Evolutionary conservation across 2,329 filamentous ascomycete species (phyloP), one percentile per base, ranked within the genome.

Genomic region (Pseudocercospora fuligena): DNA sequence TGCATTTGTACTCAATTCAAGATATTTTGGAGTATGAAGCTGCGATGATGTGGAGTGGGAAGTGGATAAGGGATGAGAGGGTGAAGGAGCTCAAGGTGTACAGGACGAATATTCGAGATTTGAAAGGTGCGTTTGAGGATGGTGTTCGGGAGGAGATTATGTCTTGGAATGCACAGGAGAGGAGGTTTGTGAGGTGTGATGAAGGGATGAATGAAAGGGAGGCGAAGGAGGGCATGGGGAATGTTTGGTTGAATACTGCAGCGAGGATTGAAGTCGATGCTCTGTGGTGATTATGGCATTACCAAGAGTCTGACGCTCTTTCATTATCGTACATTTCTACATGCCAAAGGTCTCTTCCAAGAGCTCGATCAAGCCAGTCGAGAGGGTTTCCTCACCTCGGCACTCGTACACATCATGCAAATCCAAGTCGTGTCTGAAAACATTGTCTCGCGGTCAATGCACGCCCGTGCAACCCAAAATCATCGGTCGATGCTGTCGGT

Each of bases 1-100:
- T 67, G 2, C 36, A 67, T 59, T 29, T 67, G 23, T 29, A 54
- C 11, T n/a, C 11, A 5, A 11, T n/a, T 25, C 21, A 43, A 9
- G 47, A 53, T 16, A 27, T 59, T 5, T 23, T 19, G 12, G 62
- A 65, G 33, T 62, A 61, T n/a, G 66, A 68, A 23, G 33, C 27
- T 31, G 66, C 59, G 33, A 46, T 65, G n/a, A 33, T 65, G 7
- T 68, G 66, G 66, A 63, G 57, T 57, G 66, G 60, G n/a, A 63
- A 65, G 31, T 68, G 62, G 63, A 33, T 36, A 14, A 49, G 23
- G 40, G 21, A 60, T 25, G 49, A 25, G 9, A 33, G 25, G n/a
- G 33, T 66, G 9, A 58, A 62, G n/a, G 40, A 16, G 9, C 63
- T 66, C 46, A 60, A 29, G 16, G 23, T 66, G 49, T 66, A 14